Percentiles rank a stretch among this genome's conserved stretches.
Conservation (phyloP, 768 basidiomycete genomes). For the Leccinum disarticulatum region DNA sequence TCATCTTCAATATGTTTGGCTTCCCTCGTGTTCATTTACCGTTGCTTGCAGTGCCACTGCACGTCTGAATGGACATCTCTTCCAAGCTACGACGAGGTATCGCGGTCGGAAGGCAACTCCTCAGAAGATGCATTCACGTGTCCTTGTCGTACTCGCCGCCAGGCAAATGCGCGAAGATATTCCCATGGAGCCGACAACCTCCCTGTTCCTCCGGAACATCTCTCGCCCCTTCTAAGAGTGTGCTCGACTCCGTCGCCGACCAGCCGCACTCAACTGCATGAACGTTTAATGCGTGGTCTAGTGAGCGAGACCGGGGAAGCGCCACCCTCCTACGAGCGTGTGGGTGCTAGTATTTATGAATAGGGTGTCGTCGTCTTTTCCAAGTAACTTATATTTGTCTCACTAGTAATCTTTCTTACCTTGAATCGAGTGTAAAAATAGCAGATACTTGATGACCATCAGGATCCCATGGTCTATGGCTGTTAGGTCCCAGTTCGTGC, state of each 20-base stretch:
- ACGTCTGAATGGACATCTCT: constrained; percentile 78
- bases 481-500: background rate
- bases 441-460: background rate
- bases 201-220: constrained; percentile 24
- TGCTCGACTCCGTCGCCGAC: constrained; percentile 37
- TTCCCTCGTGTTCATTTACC: background rate
- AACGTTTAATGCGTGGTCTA: constrained; percentile 78
- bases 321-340: constrained; percentile 54
- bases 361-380: background rate
- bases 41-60: constrained; percentile 63
- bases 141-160: constrained; percentile 39
- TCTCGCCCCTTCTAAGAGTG: constrained; percentile 33
- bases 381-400: background rate
- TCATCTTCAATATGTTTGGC: background rate
- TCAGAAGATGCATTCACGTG: constrained; percentile 31
- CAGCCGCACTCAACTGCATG: constrained; percentile 58
- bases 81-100: constrained; percentile 62
- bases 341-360: background rate
- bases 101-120: constrained; percentile 5
- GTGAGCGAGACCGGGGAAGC: constrained; percentile 80
- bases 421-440: background rate
- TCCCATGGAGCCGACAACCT: background rate
- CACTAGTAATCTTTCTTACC: background rate
- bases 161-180: constrained; percentile 13
- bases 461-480: background rate